Evolutionary conservation across 441 rosid genomes (phyloP).

Genomic region (Euphorbia celastroides): DNA sequence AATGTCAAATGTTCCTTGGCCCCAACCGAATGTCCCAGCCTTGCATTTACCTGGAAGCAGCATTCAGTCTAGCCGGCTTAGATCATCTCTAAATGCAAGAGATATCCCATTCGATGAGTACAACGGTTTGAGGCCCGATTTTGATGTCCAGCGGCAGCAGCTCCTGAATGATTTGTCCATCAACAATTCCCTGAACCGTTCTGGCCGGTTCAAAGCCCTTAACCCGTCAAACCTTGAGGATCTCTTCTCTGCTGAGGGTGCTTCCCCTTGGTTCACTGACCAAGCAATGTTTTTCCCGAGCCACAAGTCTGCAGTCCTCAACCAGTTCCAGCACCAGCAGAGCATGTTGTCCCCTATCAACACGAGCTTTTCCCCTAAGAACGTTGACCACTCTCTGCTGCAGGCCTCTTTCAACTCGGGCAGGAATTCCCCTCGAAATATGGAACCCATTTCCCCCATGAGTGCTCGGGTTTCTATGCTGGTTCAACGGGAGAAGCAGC

Average conservation of each 20-base stretch:
- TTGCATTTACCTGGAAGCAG: constrained; percentile 55
- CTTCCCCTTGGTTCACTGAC: constrained; percentile 43
- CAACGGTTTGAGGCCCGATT: constrained; percentile 28
- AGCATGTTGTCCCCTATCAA: constrained; percentile 43
- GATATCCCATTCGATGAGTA: constrained; percentile 38
- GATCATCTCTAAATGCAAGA: constrained; percentile 51
- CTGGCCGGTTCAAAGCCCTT: constrained; percentile 34
- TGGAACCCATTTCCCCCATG: constrained; percentile 53
- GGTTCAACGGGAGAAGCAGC: constrained; percentile 49
- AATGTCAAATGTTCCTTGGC: constrained; percentile 35
- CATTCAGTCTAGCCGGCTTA: constrained; percentile 55
- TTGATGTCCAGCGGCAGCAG: constrained; percentile 46
- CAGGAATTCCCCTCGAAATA: constrained; percentile 50
- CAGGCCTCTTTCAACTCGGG: constrained; percentile 44
- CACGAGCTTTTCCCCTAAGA: constrained; percentile 45
- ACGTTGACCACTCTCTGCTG: constrained; percentile 36
- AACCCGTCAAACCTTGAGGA: constrained; percentile 58
- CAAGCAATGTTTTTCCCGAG: constrained; percentile 45
- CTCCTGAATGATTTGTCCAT: constrained; percentile 35
- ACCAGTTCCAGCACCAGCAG: constrained; percentile 46
- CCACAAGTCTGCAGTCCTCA: constrained; percentile 41
- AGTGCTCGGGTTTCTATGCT: constrained; percentile 32
- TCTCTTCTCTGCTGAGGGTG: constrained; percentile 42
- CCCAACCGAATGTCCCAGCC: constrained; percentile 54
- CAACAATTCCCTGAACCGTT: constrained; percentile 27